Base-by-base conservation (phyloP, 1,139 yeast species). In the Nadsonia commutata region DNA sequence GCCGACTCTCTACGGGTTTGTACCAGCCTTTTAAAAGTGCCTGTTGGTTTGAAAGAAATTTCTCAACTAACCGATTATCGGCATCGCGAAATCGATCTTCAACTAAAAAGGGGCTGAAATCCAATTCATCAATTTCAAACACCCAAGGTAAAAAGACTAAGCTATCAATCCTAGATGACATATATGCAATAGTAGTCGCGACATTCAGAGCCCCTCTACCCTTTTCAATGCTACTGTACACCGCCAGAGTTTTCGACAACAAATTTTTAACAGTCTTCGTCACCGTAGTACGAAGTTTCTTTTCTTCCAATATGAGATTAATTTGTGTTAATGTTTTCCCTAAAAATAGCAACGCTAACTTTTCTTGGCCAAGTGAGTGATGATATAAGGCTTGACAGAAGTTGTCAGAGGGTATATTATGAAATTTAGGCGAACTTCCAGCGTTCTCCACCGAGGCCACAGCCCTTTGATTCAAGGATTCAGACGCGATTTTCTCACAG, bases 1-100 rank as follows among this genome's bases (percentile, higher is more conserved):
- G 40, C 3, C 45, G 41, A 3, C 45, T 41, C 4, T 50, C 52
- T 39, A 52, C 43, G 1, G 55, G 53, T 3, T 50, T 51, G 1
- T 40, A 39, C 3, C 57, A 52, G 16, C 59, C 51, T 20, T 48
- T 49, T 62, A 60, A 58, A 39, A 40, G 53, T 49, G 22, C 49
- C 46, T 36, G 43, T 23, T 36, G 33, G 37, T 48, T 56, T 62
- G 5, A 39, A 16, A 38, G 39, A 17, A 40, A 38, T 18, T 31
- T 33, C 19, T 38, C 8, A 22, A 36, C 3, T 5, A 36, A 38
- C 18, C 39, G 39, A 16, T 38, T 39, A 1, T 38, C 39, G 7
- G 11, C 16, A 7, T 42, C 44, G 16, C 39, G 41, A 36, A 20
- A 42, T 5, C 33, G 6, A 22, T 39, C 44, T 17, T 38, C 44